Percentiles rank a stretch among this genome's conserved stretches.
These are phyloP conservation scores for Cetradonia linearis DNA, from an alignment of 495 filamentous ascomycete species.

Conservation along the genomic window DNA sequence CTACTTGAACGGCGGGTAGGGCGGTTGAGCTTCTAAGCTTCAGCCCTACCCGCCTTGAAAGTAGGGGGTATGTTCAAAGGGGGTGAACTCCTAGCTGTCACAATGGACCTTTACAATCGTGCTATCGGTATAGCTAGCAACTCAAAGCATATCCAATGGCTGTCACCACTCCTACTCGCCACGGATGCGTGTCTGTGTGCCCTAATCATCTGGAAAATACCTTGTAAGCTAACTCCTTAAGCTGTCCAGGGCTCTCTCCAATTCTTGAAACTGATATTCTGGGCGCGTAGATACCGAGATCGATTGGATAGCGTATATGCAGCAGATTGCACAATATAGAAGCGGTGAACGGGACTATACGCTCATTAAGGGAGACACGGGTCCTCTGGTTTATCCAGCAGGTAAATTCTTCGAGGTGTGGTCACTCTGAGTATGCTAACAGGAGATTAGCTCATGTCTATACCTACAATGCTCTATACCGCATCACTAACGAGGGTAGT, in stretches of 20 bases:
- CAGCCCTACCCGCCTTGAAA: no score
- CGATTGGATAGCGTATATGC: constrained; percentile 95
- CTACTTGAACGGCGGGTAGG: no score
- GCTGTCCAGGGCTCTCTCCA: constrained; percentile 1
- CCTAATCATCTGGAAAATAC: constrained; percentile 71
- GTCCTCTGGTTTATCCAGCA: constrained; percentile 56
- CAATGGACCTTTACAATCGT: constrained; percentile 27
- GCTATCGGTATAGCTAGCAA: constrained; percentile 35
- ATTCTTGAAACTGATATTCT: constrained; percentile 9
- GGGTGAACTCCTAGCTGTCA: no score
- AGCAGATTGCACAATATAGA: constrained; percentile 71
- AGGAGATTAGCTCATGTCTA: constrained; percentile 74
- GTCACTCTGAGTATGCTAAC: constrained; percentile 42
- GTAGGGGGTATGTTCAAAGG: no score
- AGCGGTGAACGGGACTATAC: constrained; percentile 83
- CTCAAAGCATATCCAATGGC: constrained; percentile 50
- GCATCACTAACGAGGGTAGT: constrained; percentile 62
- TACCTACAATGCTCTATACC: constrained; percentile 71
- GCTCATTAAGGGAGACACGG: constrained; percentile 75
- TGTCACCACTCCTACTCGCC: constrained; percentile 57
- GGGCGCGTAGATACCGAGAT: constrained; percentile 81
- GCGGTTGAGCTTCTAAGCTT: no score
- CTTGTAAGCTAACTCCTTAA: constrained; percentile 51
- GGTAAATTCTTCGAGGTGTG: background rate
- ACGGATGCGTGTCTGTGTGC: constrained; percentile 63